Conservation (phyloP, 495 filamentous ascomycete genomes). For the Corynascus novoguineensis region DNA sequence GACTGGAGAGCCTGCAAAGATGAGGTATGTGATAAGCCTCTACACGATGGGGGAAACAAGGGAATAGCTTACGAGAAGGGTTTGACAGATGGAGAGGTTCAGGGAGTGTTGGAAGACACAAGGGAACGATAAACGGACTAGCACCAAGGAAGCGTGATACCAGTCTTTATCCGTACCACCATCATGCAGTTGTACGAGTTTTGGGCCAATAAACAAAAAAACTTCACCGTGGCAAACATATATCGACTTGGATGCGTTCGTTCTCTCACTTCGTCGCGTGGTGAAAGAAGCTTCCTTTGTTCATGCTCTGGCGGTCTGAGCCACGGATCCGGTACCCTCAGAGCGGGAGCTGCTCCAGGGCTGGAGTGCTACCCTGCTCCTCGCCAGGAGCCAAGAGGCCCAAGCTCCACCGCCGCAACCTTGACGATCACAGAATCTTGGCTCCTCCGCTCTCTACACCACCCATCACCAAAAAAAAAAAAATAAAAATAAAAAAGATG, state of each 20-base stretch:
- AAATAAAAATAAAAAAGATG: constrained; percentile 19
- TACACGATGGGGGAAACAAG: too few relatives aligned
- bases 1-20: constrained; percentile 88
- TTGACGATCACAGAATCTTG: constrained; percentile 10
- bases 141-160: constrained; percentile 54
- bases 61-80: constrained; percentile 10
- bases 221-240: too few relatives aligned
- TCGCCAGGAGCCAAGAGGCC: constrained; percentile 6
- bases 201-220: too few relatives aligned
- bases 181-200: too few relatives aligned
- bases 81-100: constrained; percentile 80
- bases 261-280: too few relatives aligned
- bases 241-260: too few relatives aligned
- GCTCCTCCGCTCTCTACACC: background rate
- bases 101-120: constrained; percentile 88
- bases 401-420: constrained; percentile 15
- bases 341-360: too few relatives aligned
- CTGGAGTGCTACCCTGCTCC: too few relatives aligned
- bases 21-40: constrained; percentile 62
- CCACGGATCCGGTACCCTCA: too few relatives aligned
- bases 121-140: constrained; percentile 79
- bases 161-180: too few relatives aligned
- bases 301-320: background rate
- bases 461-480: background rate
- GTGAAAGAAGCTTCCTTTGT: too few relatives aligned